phyloP scores from a whole-genome alignment of 1,284 basidiomycete genomes.

The Crucibulum parvulum region DNA sequence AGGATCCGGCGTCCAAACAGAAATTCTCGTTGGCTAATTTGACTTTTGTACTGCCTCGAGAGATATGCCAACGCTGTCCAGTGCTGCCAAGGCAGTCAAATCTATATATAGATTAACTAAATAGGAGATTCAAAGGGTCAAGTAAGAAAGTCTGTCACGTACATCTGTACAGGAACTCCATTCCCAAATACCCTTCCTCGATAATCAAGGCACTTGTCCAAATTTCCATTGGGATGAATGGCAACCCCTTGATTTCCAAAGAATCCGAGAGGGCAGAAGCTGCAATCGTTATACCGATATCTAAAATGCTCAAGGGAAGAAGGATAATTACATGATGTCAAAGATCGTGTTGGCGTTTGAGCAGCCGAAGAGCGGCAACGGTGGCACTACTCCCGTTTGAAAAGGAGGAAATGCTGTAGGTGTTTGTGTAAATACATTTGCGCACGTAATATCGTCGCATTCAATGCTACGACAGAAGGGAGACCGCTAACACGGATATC shows the following conservation, averaged over 20 bases:
- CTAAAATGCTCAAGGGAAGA: neutral
- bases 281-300: neutral
- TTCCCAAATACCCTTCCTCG: constrained; percentile 34
- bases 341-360: constrained; percentile 19
- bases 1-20: constrained; percentile 36
- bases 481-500: constrained; percentile 7
- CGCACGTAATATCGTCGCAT: constrained; percentile 19
- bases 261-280: constrained; percentile 28
- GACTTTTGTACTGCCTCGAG: constrained; percentile 28
- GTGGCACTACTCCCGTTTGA: constrained; percentile 8
- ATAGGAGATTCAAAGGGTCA: neutral
- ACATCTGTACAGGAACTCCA: constrained; percentile 38
- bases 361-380: constrained; percentile 18
- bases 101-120: constrained; percentile 8
- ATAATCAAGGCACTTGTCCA: constrained; percentile 40
- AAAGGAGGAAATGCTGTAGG: constrained; percentile 15
- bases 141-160: neutral
- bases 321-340: constrained; percentile 22
- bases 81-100: constrained; percentile 34
- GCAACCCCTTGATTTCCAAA: constrained; percentile 14
- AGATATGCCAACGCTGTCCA: constrained; percentile 32
- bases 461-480: constrained; percentile 17
- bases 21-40: constrained; percentile 28
- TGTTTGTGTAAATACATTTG: constrained; percentile 17
- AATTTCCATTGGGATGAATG: constrained; percentile 30